A percentile compares a stretch with the other conserved stretches of the same genome.
phyloP scores from a whole-genome alignment of 768 basidiomycete genomes.

The Psilocybe azurescens region DNA sequence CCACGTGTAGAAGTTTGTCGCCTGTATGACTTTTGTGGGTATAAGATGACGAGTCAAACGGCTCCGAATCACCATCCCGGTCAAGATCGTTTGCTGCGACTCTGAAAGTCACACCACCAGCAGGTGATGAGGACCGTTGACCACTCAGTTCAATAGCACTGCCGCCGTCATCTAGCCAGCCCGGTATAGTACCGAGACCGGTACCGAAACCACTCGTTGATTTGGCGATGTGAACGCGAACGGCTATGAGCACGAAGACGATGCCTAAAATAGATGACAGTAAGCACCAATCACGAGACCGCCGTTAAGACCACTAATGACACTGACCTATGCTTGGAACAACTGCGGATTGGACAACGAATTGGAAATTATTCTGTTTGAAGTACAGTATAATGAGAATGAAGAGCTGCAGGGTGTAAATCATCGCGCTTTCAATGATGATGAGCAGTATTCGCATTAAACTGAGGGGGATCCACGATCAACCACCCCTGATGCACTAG shows the following conservation, averaged over 20 bases:
- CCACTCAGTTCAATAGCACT: slow-evolving; percentile 12
- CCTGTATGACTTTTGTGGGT: slow-evolving; percentile 5
- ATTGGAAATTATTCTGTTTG: slow-evolving; percentile 18
- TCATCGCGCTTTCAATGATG: slow-evolving; percentile 30
- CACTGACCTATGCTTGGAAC: slow-evolving; percentile 29
- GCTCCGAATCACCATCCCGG: slow-evolving; percentile 2
- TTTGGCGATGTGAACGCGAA: slow-evolving; percentile 22
- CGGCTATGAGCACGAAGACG: slow-evolving; percentile 27
- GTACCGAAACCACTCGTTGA: slow-evolving; percentile 10
- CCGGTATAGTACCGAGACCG: slow-evolving; percentile 16
- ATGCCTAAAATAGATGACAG: slow-evolving; percentile 14
- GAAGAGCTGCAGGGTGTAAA: slow-evolving; percentile 29
- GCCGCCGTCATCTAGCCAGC: slow-evolving; percentile 16
- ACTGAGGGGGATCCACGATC: slow-evolving; percentile 15
- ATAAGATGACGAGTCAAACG: slow-evolving; percentile 11
- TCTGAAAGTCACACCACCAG: slow-evolving; percentile 4
- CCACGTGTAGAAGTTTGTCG: slow-evolving; percentile 7
- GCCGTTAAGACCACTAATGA: neutral
- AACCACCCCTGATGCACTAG: slow-evolving; percentile 23
- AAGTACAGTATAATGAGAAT: slow-evolving; percentile 27
- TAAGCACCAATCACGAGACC: neutral
- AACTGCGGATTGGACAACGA: slow-evolving; percentile 25
- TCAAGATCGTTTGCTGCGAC: slow-evolving; percentile 9
- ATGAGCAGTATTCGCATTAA: slow-evolving; percentile 23
- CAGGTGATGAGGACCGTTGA: slow-evolving; percentile 9